Evolutionary conservation across 169 alveolate species (phyloP).

Genomic region (Neospora caninum): DNA sequence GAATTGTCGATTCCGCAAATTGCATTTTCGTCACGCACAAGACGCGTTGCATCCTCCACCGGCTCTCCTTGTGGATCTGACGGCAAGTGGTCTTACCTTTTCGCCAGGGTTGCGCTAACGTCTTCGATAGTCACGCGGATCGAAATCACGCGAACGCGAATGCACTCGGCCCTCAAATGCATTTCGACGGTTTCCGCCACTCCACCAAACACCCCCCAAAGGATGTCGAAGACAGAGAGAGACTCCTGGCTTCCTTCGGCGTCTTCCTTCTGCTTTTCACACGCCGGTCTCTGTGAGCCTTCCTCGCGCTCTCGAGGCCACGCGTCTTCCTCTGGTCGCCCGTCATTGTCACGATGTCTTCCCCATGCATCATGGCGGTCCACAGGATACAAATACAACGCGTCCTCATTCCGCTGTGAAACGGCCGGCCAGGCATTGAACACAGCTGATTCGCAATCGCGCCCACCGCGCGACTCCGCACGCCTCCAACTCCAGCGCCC

Average conservation of each 20-base stretch:
- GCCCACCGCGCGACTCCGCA: no score
- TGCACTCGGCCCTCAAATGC: background rate
- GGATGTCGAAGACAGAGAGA: background rate
- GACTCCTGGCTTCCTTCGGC: background rate
- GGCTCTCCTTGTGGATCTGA: no score
- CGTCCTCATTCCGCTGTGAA: no score
- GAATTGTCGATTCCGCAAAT: no score
- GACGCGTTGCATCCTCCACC: no score
- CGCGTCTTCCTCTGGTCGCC: background rate
- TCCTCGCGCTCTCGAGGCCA: background rate
- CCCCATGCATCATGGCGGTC: no score
- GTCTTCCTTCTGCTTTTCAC: background rate
- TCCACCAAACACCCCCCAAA: background rate
- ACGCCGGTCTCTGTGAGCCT: background rate
- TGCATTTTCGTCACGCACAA: no score
- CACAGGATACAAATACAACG: no score
- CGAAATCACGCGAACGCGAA: background rate
- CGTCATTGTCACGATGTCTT: background rate
- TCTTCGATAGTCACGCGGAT: background rate
- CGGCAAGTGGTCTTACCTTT: background rate
- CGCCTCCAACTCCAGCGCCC: no score
- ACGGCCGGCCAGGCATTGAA: no score
- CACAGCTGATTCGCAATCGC: no score
- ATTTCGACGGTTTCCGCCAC: background rate
- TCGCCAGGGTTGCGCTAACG: background rate